Evolutionary conservation across 805 yeast genomes (phyloP).

Genomic region (Priceomyces melissophilus): DNA sequence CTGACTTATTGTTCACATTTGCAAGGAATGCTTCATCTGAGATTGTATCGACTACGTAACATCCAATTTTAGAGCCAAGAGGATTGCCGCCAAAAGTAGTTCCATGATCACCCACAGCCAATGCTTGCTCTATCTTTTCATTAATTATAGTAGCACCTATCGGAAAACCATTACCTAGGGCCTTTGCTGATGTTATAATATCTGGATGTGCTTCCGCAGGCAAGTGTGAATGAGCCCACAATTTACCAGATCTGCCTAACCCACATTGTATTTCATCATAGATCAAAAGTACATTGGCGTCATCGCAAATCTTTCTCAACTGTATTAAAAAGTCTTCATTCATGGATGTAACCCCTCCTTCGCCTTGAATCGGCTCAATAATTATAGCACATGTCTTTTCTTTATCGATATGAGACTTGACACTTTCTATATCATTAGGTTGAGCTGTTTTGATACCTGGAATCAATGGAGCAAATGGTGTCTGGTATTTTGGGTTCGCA

Average conservation of each 20-base stretch:
- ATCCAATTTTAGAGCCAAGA: slow-evolving; percentile 77
- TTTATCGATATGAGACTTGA: slow-evolving; percentile 49
- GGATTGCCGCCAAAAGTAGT: slow-evolving; percentile 99
- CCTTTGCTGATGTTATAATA: slow-evolving; percentile 90
- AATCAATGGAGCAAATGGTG: slow-evolving; percentile 86
- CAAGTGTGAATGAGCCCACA: slow-evolving; percentile 86
- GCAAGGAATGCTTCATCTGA: slow-evolving; percentile 57
- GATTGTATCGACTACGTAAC: slow-evolving; percentile 68
- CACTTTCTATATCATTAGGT: slow-evolving; percentile 57
- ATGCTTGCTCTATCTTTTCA: slow-evolving; percentile 66
- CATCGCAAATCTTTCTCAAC: slow-evolving; percentile 63
- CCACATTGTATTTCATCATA: slow-evolving; percentile 98
- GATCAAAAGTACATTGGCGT: slow-evolving; percentile 71
- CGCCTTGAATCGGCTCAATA: slow-evolving; percentile 97
- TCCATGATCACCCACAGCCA: slow-evolving; percentile 94
- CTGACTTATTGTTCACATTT: slow-evolving; percentile 59
- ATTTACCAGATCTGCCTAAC: slow-evolving; percentile 82
- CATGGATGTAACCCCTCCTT: slow-evolving; percentile 85
- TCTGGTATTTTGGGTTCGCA: slow-evolving; percentile 88
- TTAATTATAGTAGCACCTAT: slow-evolving; percentile 90
- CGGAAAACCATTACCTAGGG: slow-evolving; percentile 95
- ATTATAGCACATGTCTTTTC: slow-evolving; percentile 85
- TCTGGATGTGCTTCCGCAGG: slow-evolving; percentile 90
- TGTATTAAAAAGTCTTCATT: slow-evolving; percentile 59
- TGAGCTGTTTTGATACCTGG: slow-evolving; percentile 79